phyloP scores from a whole-genome alignment of 2,329 filamentous ascomycete species.

The Xylaria sp. region DNA sequence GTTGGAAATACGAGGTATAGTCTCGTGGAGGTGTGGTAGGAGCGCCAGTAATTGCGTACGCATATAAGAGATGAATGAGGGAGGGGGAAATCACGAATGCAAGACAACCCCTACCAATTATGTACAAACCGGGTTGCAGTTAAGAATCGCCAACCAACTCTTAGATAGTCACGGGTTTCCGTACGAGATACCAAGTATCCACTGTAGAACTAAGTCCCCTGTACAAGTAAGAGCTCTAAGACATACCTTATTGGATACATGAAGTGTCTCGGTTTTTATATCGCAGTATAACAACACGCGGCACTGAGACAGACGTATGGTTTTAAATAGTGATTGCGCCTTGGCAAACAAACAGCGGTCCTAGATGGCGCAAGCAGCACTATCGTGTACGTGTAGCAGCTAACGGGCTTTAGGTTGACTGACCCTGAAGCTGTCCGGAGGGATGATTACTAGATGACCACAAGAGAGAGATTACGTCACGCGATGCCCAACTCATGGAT shows the following conservation, averaged over 20 bases:
- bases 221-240: neutral
- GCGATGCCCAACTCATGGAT: neutral
- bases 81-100: neutral
- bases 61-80: neutral
- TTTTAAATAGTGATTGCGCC: neutral
- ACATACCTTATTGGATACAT: slow-evolving; percentile 2
- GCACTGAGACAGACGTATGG: neutral
- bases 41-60: neutral
- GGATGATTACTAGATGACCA: neutral
- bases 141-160: neutral
- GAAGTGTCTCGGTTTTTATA: neutral
- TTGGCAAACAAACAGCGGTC: neutral
- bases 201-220: neutral
- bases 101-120: neutral
- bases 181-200: neutral
- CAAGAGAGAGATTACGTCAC: neutral
- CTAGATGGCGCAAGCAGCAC: neutral
- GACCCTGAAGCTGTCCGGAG: neutral
- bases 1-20: neutral
- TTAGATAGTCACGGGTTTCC: neutral
- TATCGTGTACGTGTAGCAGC: too few species aligned
- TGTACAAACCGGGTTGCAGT: neutral
- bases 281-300: neutral
- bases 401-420: neutral
- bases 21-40: neutral